Evolutionary conservation across 176 grass and related monocot genomes (phyloP), one percentile per base, ranked within the genome.

Genomic region (Ananas comosus): DNA sequence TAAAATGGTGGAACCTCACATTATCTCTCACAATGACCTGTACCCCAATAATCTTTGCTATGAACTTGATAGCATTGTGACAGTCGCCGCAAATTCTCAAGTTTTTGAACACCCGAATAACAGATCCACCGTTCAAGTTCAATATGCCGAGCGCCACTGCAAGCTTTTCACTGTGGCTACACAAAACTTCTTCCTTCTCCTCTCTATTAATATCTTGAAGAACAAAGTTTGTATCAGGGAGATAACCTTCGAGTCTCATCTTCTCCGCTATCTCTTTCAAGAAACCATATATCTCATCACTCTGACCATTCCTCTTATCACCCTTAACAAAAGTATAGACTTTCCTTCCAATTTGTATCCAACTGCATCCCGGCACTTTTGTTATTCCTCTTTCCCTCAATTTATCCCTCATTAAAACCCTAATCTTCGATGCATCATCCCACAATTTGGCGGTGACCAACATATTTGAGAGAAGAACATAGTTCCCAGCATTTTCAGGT

Each of bases 1-100:
- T 69, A 69, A 77, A 77, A 77, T 77, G 74, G 33, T 77, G 74
- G 68, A 77, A 77, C 74, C 74, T 77, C 65, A 68, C 65, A 77
- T 58, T 77, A 19, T 77, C 74, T 48, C 74, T 77, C 28, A 77
- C 74, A 77, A 61, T 77, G 29, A 77, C 69, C 27, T 77, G 28
- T 10, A 77, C 50, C 17, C 74, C 65, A 58, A 50, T 59, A 27
- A 77, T 25, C 64, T 69, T 69, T 7, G 74, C 65, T 12, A 77
- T 50, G 65, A 77, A 77, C 53, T 77, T 77, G 51, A 77, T 77
- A 27, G 33, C 53, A 68, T 42, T 68, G 52, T 77, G 74, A 51
- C 74, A 76, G 51, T 76, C 74, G 11, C 74, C 74, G 49, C 74
- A 76, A 18, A 76, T 76, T 48, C 74, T 57, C 64, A 77, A 25